Evolutionary conservation across 768 basidiomycete species (phyloP).

Genomic region (Boletus sp.): DNA sequence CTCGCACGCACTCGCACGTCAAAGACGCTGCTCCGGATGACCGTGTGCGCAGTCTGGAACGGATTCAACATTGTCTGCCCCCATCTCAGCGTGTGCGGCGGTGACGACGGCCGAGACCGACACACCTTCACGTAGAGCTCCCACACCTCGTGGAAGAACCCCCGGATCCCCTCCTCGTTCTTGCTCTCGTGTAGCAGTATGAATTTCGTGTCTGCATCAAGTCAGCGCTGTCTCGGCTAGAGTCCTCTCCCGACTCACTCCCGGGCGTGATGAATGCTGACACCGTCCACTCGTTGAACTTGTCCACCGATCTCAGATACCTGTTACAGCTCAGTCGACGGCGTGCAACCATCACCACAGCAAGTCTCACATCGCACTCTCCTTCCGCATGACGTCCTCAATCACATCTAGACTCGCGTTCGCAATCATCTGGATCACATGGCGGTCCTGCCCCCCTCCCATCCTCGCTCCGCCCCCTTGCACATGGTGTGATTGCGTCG

Average conservation of each 20-base stretch:
- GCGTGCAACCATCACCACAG: conserved; percentile 1
- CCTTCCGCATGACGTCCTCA: conserved; percentile 88
- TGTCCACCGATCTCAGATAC: conserved; percentile 94
- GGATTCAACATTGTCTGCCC: conserved; percentile 84
- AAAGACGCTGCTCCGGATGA: conserved; percentile 78
- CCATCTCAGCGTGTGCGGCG: not conserved
- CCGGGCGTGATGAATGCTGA: conserved; percentile 95
- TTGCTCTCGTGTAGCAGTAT: conserved; percentile 90
- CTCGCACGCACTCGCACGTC: conserved; percentile 81
- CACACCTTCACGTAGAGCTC: conserved; percentile 94
- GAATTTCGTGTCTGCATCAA: conserved; percentile 83
- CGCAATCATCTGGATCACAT: conserved; percentile 99
- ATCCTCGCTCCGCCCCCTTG: conserved; percentile 64
- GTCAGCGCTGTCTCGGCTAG: conserved; percentile 1
- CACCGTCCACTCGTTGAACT: conserved; percentile 98
- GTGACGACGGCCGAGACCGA: not conserved
- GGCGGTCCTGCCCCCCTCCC: conserved; percentile 82
- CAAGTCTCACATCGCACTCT: conserved; percentile 71
- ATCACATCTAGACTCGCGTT: conserved; percentile 94
- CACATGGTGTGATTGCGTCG: conserved; percentile 59
- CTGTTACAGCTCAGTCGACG: conserved; percentile 43
- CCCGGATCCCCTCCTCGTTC: conserved; percentile 95
- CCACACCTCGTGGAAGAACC: conserved; percentile 95
- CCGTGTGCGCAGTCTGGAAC: conserved; percentile 90
- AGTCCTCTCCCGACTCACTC: conserved; percentile 53